Conservation (phyloP, 192 early-diverging fungal species). For the Chytriomyces sp. region DNA sequence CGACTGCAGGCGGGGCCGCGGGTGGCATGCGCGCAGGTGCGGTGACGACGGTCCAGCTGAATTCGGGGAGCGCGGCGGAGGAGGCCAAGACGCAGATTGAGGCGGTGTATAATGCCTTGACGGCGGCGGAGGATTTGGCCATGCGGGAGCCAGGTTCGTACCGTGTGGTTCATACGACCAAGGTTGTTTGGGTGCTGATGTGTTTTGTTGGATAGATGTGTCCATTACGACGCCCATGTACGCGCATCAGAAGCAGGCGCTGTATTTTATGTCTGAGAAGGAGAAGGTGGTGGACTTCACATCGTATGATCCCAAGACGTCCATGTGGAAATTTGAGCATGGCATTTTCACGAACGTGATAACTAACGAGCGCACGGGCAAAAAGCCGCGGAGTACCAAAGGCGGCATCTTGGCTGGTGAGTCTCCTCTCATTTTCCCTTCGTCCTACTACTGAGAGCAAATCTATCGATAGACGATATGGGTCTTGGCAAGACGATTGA, state of each 20-base stretch:
- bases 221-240: conserved; percentile 61
- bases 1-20: neutral
- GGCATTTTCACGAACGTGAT: conserved; percentile 52
- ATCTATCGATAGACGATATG: conserved; percentile 52
- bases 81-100: conserved; percentile 56
- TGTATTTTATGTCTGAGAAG: conserved; percentile 75
- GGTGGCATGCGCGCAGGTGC: neutral
- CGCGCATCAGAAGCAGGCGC: conserved; percentile 81
- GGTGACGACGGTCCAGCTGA: conserved; percentile 22
- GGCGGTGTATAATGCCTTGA: conserved; percentile 60
- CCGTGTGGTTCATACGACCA: neutral
- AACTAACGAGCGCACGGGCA: conserved; percentile 45
- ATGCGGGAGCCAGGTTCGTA: conserved; percentile 56
- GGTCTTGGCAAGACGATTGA: conserved; percentile 58
- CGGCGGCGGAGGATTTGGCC: conserved; percentile 48
- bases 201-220: conserved; percentile 27
- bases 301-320: conserved; percentile 45
- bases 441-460: neutral
- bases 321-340: conserved; percentile 42
- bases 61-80: conserved; percentile 4
- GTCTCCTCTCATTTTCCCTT: neutral
- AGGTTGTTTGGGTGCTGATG: neutral
- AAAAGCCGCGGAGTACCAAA: conserved; percentile 49
- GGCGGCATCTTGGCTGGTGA: conserved; percentile 66
- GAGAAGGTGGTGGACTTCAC: conserved; percentile 68